Base-by-base conservation (phyloP, 805 yeast species). In the Candida gorgasii region DNA sequence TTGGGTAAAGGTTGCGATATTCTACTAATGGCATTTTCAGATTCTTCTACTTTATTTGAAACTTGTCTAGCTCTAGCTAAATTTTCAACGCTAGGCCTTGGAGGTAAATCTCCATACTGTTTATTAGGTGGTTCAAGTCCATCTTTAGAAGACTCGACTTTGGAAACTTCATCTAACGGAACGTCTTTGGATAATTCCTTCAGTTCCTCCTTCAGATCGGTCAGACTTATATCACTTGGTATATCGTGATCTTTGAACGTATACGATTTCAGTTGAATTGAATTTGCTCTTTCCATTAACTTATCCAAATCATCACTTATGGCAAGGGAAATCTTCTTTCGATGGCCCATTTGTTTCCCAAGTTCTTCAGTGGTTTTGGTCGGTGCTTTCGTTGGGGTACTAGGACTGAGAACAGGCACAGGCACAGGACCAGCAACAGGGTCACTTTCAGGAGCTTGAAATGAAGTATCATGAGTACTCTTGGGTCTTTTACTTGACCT, bases 401-500 rank as follows among this genome's bases (percentile, higher is more conserved):
- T 7, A 20, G 40, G 24, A 19, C 46, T 51, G 18, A 32, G 34
- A 12, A 36, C 28, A 16, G 40, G 41, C n/a, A n/a, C n/a, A n/a
- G n/a, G n/a, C n/a, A 41, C 48, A 8, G 39, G 44, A 13, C 27
- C 42, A 9, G n/a, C n/a, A 14, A 41, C 48, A 8, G 39, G 44
- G n/a, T 29, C 42, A 9, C 24, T 39, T 7, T 26, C 11, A 8
- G 31, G 16, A 28, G 9, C 31, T 28, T n/a, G 31, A 28, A 11
- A 4, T 28, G 31, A 6, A 13, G 18, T 28, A 26, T 39, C 48
- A 16, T 43, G 23, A 24, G 50, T 65, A 44, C 69, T 63, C 19
- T 59, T 59, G 5, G 75, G 75, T 43, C 75, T 51, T 35, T 65
- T 54, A 5, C 56, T 56, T 27, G 72, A 67, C 40, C 75, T 57